Conservation (phyloP, 2,329 filamentous ascomycete species). For the Fusarium sp. region DNA sequence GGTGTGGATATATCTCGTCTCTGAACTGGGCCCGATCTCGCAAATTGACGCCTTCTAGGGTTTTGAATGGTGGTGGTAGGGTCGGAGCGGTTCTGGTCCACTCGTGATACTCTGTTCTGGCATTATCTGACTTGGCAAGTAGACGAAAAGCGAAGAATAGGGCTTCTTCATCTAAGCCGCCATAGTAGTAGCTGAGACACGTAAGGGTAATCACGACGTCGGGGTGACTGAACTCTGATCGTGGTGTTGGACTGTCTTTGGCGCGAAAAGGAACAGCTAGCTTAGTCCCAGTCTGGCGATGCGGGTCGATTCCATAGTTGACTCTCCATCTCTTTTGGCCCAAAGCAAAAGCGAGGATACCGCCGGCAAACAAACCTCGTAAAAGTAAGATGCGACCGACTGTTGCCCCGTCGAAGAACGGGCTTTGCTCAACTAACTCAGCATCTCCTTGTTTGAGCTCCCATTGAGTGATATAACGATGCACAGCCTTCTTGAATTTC, state of each 20-base stretch:
- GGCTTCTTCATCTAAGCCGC: conserved; percentile 65
- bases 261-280: conserved; percentile 71
- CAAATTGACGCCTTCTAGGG: conserved; percentile 68
- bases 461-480: conserved; percentile 60
- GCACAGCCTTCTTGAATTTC: conserved; percentile 51
- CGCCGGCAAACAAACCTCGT: conserved; percentile 67
- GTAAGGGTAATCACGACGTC: conserved; percentile 70
- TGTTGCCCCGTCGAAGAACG: conserved; percentile 55
- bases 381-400: conserved; percentile 61
- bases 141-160: conserved; percentile 62
- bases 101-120: conserved; percentile 62
- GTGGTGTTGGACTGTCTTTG: conserved; percentile 67
- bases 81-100: conserved; percentile 59
- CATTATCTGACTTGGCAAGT: conserved; percentile 65
- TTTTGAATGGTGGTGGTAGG: conserved; percentile 55
- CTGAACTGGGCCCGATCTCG: conserved; percentile 65
- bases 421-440: conserved; percentile 51
- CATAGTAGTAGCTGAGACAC: conserved; percentile 68
- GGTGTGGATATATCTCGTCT: conserved; percentile 63
- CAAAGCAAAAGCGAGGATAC: conserved; percentile 67
- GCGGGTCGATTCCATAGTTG: conserved; percentile 69
- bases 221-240: conserved; percentile 73
- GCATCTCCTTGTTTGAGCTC: conserved; percentile 51
- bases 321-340: conserved; percentile 73
- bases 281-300: conserved; percentile 56